Conservation (phyloP, 1,284 basidiomycete species). For the Ustilago shanxiensis region DNA sequence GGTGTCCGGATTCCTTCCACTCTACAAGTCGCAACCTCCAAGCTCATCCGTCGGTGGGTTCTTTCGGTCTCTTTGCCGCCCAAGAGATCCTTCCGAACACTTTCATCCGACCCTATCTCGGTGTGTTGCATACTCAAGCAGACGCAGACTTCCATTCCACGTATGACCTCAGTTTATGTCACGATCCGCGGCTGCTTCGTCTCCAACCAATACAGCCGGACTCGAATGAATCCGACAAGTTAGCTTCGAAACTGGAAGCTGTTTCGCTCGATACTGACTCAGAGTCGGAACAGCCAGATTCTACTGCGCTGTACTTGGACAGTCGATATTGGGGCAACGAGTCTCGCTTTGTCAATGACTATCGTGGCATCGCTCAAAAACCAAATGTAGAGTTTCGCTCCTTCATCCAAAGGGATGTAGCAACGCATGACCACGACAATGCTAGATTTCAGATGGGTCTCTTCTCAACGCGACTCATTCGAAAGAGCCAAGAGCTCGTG, state of each 20-base stretch:
- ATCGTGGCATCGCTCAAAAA: constrained; percentile 51
- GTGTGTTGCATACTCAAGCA: constrained; percentile 83
- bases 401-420: constrained; percentile 26
- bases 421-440: neutral
- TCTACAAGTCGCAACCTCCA: constrained; percentile 34
- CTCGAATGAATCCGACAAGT: neutral
- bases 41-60: constrained; percentile 82
- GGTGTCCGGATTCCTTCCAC: constrained; percentile 33
- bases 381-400: constrained; percentile 60
- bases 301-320: constrained; percentile 43
- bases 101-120: constrained; percentile 84
- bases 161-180: constrained; percentile 78
- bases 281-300: constrained; percentile 6
- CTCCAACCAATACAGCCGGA: neutral
- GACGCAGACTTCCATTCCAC: constrained; percentile 75
- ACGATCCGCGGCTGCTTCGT: constrained; percentile 15
- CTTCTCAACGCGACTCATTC: constrained; percentile 74
- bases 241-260: neutral
- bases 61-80: constrained; percentile 83
- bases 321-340: constrained; percentile 78
- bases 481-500: constrained; percentile 85
- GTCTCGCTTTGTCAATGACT: constrained; percentile 71
- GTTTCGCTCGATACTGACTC: constrained; percentile 1
- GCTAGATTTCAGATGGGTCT: constrained; percentile 45
- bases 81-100: constrained; percentile 78